Evolutionary conservation across 139 green algal species (phyloP).

Genomic region (Chlorella sp.): DNA sequence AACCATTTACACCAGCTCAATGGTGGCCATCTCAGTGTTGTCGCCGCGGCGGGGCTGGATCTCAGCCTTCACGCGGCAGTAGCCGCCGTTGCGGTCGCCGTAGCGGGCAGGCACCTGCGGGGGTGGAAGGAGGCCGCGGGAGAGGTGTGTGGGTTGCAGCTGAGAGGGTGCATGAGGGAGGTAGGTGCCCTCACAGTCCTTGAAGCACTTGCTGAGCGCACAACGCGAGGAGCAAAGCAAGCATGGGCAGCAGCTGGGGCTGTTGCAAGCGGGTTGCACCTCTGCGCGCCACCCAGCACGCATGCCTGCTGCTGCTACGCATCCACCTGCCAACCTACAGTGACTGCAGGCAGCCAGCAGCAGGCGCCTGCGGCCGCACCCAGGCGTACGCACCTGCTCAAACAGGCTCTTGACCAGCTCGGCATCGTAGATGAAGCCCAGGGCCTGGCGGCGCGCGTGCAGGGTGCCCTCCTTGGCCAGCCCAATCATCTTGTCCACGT

Average conservation of each 20-base stretch:
- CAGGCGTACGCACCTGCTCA: slow-evolving; percentile 58
- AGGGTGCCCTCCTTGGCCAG: slow-evolving; percentile 94
- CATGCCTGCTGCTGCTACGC: no score
- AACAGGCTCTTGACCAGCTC: slow-evolving; percentile 94
- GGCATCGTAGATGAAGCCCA: slow-evolving; percentile 95
- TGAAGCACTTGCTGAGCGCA: no score
- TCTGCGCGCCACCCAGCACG: no score
- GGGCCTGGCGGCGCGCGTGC: slow-evolving; percentile 86
- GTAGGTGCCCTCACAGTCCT: no score
- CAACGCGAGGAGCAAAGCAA: no score
- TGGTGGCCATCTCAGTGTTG: slow-evolving; percentile 93
- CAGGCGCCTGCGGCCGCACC: no score
- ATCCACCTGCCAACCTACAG: no score
- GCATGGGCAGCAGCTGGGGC: no score
- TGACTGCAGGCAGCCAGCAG: no score
- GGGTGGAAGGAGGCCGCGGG: neutral
- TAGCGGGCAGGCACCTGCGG: slow-evolving; percentile 81
- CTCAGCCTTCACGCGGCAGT: slow-evolving; percentile 87
- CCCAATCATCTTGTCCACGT: slow-evolving; percentile 99
- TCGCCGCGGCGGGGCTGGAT: slow-evolving; percentile 79
- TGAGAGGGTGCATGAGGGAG: neutral
- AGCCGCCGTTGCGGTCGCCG: slow-evolving; percentile 89
- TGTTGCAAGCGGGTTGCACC: no score
- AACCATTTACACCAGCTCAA: slow-evolving; percentile 92
- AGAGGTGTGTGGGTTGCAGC: neutral